phyloP scores from a whole-genome alignment of 2,329 filamentous ascomycete genomes.

The Graphilbum sp. region DNA sequence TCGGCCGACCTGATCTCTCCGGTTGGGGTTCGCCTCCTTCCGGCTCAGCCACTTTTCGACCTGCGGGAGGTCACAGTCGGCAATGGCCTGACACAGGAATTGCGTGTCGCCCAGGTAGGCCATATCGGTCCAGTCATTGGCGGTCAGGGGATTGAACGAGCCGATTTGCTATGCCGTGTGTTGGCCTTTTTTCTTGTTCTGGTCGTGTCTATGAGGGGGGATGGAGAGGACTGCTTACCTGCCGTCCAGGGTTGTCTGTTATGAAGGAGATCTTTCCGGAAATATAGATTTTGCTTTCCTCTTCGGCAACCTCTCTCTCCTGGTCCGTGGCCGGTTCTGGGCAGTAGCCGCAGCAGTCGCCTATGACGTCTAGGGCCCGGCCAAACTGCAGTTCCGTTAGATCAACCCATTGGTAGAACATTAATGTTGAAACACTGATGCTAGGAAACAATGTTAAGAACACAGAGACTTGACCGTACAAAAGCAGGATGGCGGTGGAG shows the following conservation, averaged over 20 bases:
- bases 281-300: conserved; percentile 61
- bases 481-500: conserved; percentile 77
- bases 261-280: conserved; percentile 59
- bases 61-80: conserved; percentile 53
- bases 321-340: conserved; percentile 52
- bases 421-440: neutral
- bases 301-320: conserved; percentile 53
- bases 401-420: too few relatives aligned
- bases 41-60: conserved; percentile 55
- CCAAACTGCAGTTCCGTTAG: conserved; percentile 36
- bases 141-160: conserved; percentile 64
- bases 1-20: conserved; percentile 61
- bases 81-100: conserved; percentile 64
- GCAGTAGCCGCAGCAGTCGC: conserved; percentile 71
- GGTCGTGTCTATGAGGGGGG: too few relatives aligned
- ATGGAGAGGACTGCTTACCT: too few relatives aligned
- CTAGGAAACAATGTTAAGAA: neutral
- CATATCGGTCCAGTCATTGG: conserved; percentile 82
- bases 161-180: conserved; percentile 27
- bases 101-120: conserved; percentile 71
- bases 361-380: conserved; percentile 53
- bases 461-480: too few relatives aligned
- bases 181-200: neutral
- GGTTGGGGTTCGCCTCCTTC: conserved; percentile 53
- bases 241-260: conserved; percentile 66